These are phyloP conservation scores for Trypanosoma theileri DNA, from an alignment of 208 protist genomes.

Conservation along the genomic window DNA sequence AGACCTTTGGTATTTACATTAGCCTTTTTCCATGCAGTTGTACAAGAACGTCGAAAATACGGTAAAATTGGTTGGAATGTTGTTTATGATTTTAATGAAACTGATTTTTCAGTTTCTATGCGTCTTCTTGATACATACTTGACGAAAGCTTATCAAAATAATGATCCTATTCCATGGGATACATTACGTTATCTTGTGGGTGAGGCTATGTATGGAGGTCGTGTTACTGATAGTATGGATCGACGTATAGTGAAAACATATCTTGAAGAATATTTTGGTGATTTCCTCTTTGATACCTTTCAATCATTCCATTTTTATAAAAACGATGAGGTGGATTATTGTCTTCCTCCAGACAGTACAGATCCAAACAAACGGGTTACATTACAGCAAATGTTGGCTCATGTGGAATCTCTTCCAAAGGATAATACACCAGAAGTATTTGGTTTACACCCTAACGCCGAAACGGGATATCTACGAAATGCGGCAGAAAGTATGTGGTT, in stretches of 20 bases:
- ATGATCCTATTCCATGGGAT: slow-evolving; percentile 96
- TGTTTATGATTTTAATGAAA: slow-evolving; percentile 99
- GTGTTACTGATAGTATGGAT: slow-evolving; percentile 98
- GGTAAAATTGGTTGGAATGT: slow-evolving; percentile 99
- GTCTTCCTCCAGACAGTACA: slow-evolving; percentile 78
- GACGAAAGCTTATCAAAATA: slow-evolving; percentile 94
- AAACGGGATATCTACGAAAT: slow-evolving; percentile 97
- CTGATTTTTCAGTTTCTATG: slow-evolving; percentile 98
- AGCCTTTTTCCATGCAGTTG: slow-evolving; percentile 98
- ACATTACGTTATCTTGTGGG: slow-evolving; percentile 99
- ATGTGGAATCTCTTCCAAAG: slow-evolving; percentile 93
- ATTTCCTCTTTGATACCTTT: slow-evolving; percentile 99
- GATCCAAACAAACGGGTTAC: slow-evolving; percentile 70
- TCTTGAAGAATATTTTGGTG: slow-evolving; percentile 99
- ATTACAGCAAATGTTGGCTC: slow-evolving; percentile 84
- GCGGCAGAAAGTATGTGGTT: slow-evolving; percentile 94
- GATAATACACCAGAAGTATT: slow-evolving; percentile 97
- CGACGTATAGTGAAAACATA: slow-evolving; percentile 98
- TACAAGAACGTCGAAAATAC: slow-evolving; percentile 98
- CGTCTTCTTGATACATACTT: slow-evolving; percentile 96
- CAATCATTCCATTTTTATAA: slow-evolving; percentile 98
- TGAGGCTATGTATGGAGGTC: slow-evolving; percentile 99
- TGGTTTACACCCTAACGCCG: slow-evolving; percentile 98
- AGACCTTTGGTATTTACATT: slow-evolving; percentile 97
- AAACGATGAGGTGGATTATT: slow-evolving; percentile 91